A percentile compares a stretch with the other conserved stretches of the same genome.
Conservation (phyloP, 1,284 basidiomycete genomes). For the Ustanciosporium gigantosporum region DNA sequence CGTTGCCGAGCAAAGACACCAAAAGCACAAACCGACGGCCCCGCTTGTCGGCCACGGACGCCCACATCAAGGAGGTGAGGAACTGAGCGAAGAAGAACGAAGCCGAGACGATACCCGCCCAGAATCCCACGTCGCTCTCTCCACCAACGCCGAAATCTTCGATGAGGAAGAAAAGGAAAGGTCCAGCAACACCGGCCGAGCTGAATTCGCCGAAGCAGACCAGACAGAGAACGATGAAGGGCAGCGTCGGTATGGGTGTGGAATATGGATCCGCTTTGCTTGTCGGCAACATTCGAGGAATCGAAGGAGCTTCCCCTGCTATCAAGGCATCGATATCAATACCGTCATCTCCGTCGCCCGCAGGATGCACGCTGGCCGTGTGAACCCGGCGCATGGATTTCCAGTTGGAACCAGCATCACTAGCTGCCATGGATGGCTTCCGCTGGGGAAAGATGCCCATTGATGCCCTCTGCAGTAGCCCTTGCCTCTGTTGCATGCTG, state of each 20-base stretch:
- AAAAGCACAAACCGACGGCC: conserved; percentile 83
- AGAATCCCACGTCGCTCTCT: conserved; percentile 57
- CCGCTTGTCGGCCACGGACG: conserved; percentile 87
- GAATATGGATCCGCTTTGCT: conserved; percentile 29
- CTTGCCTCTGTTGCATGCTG: conserved; percentile 16
- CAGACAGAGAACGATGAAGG: conserved; percentile 57
- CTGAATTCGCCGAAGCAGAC: conserved; percentile 64
- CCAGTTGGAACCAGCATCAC: conserved; percentile 13
- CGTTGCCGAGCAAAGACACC: conserved; percentile 80
- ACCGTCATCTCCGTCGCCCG: conserved; percentile 1
- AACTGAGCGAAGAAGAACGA: conserved; percentile 64
- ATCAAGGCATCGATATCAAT: conserved; percentile 33
- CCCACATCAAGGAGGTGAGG: conserved; percentile 88
- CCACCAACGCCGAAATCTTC: conserved; percentile 55
- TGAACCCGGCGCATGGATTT: conserved; percentile 19
- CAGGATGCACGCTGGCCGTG: conserved; percentile 13
- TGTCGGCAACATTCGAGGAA: conserved; percentile 28
- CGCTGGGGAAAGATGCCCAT: conserved; percentile 35
- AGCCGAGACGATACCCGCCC: conserved; percentile 59
- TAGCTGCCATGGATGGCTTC: conserved; percentile 16
- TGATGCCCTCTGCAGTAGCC: conserved; percentile 40
- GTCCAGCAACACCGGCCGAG: conserved; percentile 71
- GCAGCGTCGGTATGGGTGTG: conserved; percentile 54
- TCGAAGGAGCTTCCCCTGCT: conserved; percentile 16
- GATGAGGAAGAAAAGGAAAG: conserved; percentile 60